These are phyloP conservation scores for Firmiana major DNA, from an alignment of 345 rosid species.

Conservation along the genomic window DNA sequence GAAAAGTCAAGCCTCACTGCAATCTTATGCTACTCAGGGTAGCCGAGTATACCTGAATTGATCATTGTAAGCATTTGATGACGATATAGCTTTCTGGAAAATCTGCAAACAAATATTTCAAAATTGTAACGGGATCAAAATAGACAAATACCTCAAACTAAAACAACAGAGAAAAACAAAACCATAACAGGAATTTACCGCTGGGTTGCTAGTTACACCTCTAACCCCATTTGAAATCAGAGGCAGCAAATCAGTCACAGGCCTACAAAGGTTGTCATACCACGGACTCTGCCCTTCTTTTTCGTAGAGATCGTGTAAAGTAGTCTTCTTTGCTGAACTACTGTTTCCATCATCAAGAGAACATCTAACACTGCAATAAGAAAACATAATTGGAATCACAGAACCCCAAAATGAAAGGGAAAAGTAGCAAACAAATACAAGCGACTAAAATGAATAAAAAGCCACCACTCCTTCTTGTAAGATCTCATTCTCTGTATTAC, in stretches of 20 bases:
- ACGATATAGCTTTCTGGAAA: constrained; percentile 95
- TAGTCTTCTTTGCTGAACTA: constrained; percentile 49
- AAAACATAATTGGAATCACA: not conserved
- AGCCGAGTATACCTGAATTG: constrained; percentile 65
- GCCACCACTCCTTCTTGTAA: too few species aligned
- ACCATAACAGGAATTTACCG: constrained; percentile 41
- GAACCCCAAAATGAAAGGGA: not conserved
- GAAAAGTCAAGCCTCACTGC: not conserved
- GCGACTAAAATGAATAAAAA: not conserved
- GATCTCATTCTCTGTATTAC: too few species aligned
- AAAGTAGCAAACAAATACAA: not conserved
- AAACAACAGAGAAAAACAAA: not conserved
- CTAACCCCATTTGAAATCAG: constrained; percentile 81
- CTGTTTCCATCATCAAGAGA: constrained; percentile 63
- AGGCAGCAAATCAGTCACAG: constrained; percentile 86
- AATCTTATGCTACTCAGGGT: not conserved
- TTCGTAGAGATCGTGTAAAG: constrained; percentile 88
- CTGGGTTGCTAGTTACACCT: constrained; percentile 98
- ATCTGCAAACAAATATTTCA: constrained; percentile 51
- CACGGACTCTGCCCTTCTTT: constrained; percentile 98
- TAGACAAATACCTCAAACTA: not conserved
- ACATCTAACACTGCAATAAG: constrained; percentile 60
- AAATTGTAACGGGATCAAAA: constrained; percentile 3
- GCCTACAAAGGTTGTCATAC: constrained; percentile 98
- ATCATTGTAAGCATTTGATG: constrained; percentile 93